Evolutionary conservation across 2,329 filamentous ascomycete species (phyloP).

Genomic region (Xylaria sp.): DNA sequence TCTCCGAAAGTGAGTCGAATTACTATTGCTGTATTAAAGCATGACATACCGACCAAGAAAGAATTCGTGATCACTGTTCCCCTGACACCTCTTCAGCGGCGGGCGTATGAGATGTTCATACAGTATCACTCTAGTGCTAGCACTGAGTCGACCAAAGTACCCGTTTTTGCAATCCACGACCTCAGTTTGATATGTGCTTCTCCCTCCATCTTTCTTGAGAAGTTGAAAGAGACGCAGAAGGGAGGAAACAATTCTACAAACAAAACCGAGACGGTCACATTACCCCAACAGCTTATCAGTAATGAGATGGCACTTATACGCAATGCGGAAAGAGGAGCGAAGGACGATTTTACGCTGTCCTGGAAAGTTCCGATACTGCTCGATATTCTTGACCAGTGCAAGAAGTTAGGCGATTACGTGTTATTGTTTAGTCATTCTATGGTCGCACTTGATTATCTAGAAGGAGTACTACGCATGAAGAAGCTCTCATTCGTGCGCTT

Average conservation of each 20-base stretch:
- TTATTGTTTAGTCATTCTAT: conserved; percentile 84
- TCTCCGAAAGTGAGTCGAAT: conserved; percentile 81
- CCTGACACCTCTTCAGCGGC: conserved; percentile 72
- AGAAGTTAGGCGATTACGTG: conserved; percentile 73
- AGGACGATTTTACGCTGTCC: conserved; percentile 65
- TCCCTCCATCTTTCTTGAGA: conserved; percentile 59
- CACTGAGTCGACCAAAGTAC: conserved; percentile 15
- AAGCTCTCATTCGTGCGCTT: conserved; percentile 67
- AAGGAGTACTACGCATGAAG: conserved; percentile 63
- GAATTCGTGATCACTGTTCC: conserved; percentile 85
- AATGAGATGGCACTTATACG: conserved; percentile 52
- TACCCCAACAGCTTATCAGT: conserved; percentile 49
- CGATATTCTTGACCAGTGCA: conserved; percentile 75
- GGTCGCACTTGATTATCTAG: conserved; percentile 75
- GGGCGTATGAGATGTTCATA: conserved; percentile 68
- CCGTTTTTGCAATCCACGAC: conserved; percentile 53
- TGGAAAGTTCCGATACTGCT: conserved; percentile 76
- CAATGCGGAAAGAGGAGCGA: conserved; percentile 49
- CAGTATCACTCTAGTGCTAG: conserved; percentile 34
- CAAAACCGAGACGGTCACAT: conserved; percentile 30
- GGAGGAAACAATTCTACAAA: conserved; percentile 16
- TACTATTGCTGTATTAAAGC: conserved; percentile 72
- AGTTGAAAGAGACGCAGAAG: conserved; percentile 45
- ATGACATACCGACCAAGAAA: conserved; percentile 76
- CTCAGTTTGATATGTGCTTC: conserved; percentile 65